Evolutionary conservation across 176 grass and related monocot genomes (phyloP).

Genomic region (Oropetium thomaeum): DNA sequence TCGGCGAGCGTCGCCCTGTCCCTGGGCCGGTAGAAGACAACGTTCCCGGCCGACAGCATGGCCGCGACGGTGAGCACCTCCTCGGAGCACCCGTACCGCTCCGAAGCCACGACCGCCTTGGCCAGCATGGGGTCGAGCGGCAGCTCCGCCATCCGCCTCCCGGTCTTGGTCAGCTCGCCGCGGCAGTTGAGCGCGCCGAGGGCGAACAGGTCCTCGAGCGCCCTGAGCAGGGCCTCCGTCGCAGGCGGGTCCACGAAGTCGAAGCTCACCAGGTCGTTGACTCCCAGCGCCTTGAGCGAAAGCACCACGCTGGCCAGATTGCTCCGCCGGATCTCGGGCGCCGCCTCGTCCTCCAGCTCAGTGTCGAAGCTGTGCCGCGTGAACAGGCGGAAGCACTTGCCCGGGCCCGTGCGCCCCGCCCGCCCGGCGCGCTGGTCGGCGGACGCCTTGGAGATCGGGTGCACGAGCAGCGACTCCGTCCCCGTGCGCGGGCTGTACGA

Average conservation of each 20-base stretch:
- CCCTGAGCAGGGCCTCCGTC: slow-evolving; percentile 51
- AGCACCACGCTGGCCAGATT: slow-evolving; percentile 63
- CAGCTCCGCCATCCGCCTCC: slow-evolving; percentile 56
- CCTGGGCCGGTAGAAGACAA: slow-evolving; percentile 50
- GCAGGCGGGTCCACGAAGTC: slow-evolving; percentile 81
- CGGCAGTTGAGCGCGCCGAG: slow-evolving; percentile 51
- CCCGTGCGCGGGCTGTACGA: slow-evolving; percentile 61
- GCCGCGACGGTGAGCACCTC: slow-evolving; percentile 49
- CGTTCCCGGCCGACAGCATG: slow-evolving; percentile 51
- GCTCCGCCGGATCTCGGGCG: slow-evolving; percentile 52
- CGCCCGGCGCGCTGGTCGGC: slow-evolving; percentile 56
- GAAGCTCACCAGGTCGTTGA: slow-evolving; percentile 67
- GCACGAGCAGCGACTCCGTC: slow-evolving; percentile 50
- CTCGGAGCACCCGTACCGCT: slow-evolving; percentile 50
- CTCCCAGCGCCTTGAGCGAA: slow-evolving; percentile 52
- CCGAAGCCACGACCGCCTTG: slow-evolving; percentile 52
- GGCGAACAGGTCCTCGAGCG: slow-evolving; percentile 55
- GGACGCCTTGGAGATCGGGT: slow-evolving; percentile 57
- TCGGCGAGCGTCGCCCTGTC: slow-evolving; percentile 49
- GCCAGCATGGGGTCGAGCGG: slow-evolving; percentile 58
- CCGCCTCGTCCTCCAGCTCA: slow-evolving; percentile 49
- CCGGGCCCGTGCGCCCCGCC: slow-evolving; percentile 49
- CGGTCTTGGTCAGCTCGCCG: slow-evolving; percentile 56
- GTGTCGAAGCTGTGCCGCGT: slow-evolving; percentile 44
- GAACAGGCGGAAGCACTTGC: slow-evolving; percentile 68